Evolutionary conservation across 2,329 filamentous ascomycete genomes (phyloP), one percentile per base, ranked within the genome.

Genomic region (Tolypocladium inflatum): DNA sequence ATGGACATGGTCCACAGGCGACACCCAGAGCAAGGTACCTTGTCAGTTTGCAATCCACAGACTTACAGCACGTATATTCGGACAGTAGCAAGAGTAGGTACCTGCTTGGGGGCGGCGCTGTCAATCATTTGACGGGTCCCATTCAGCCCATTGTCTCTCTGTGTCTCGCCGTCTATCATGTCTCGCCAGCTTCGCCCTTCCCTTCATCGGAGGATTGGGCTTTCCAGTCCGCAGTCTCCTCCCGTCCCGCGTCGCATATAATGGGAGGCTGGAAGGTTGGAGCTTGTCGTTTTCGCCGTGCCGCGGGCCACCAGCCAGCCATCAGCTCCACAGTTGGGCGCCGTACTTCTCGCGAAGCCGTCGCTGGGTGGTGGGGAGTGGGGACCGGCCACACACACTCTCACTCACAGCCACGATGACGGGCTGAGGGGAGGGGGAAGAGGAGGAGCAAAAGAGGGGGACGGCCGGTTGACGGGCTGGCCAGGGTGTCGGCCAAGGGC

Each of bases 271-370:
- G 53, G 53, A 39, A 41, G 38, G 38, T 55, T 41, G 30, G 51
- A 39, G 51, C 51, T 38, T 26, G 39, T 54, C 38, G 53, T 41
- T 54, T 54, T 41, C 37, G 15, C 52, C 53, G 33, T 26, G 23
- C 21, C 35, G 53, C 53, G 37, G 53, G 37, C 37, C 53, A 42
- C 53, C 37, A 54, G 53, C 53, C 53, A 54, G 53, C 53, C 37
- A 54, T 54, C 23, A 21, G 51, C 30, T 48, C 56, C 56, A 55
- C 56, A 54, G 41, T 50, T 50, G 56, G 56, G 51, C 56, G 39
- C 35, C 51, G 41, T 30, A 55, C 38, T 57, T 13, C 21, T 26
- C 45, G 45, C 45, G 50, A 33, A 17, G 55, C 35, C 55, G 53
- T 17, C 8, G 30, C 38, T 54, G 41, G 50, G n/a, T 54, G 23